phyloP scores from a whole-genome alignment of 495 filamentous ascomycete species.

The Penicillium egyptiacum region DNA sequence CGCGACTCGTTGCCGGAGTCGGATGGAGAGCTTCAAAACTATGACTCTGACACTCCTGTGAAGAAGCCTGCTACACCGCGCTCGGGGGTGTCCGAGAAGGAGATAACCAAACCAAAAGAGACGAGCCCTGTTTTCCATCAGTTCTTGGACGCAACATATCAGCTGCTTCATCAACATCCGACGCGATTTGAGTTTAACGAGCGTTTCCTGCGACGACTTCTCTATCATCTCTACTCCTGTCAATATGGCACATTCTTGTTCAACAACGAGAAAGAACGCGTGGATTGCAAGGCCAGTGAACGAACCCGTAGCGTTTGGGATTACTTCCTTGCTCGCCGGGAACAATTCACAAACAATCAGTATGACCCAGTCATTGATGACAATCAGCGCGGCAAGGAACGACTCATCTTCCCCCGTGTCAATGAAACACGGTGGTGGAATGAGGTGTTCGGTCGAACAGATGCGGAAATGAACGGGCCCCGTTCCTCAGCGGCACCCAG shows the following conservation, averaged over 20 bases:
- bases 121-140: constrained; percentile 98
- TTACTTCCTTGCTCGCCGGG: constrained; percentile 79
- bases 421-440: constrained; percentile 84
- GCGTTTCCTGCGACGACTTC: constrained; percentile 81
- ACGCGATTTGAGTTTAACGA: constrained; percentile 97
- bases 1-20: constrained; percentile 62
- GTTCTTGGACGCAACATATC: constrained; percentile 93
- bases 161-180: constrained; percentile 83
- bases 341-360: constrained; percentile 76
- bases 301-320: constrained; percentile 91
- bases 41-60: constrained; percentile 47
- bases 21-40: constrained; percentile 60
- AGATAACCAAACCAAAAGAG: constrained; percentile 71
- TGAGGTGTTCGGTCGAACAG: constrained; percentile 79
- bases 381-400: constrained; percentile 69
- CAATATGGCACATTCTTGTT: constrained; percentile 97
- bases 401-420: constrained; percentile 75
- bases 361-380: constrained; percentile 82
- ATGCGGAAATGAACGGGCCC: constrained; percentile 89
- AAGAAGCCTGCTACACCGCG: constrained; percentile 46
- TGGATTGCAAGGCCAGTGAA: constrained; percentile 67
- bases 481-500: constrained; percentile 22
- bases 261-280: constrained; percentile 88
- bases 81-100: constrained; percentile 47
- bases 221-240: constrained; percentile 94